Conservation (phyloP, 768 basidiomycete genomes). For the Leccinum ochraceum region DNA sequence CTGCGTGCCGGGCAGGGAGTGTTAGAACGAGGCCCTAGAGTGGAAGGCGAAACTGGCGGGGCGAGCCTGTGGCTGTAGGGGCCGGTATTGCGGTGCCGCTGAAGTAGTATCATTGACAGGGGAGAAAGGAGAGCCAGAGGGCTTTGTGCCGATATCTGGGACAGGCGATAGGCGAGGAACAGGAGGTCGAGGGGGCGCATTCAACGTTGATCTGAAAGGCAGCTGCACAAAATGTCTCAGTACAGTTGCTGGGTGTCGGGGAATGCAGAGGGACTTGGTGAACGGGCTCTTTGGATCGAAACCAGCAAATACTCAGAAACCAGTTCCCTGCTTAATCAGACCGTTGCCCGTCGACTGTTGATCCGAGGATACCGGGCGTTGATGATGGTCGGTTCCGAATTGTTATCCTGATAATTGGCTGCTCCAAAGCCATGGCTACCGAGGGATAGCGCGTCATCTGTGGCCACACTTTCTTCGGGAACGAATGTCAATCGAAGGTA, state of each 20-base stretch:
- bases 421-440: slow-evolving; percentile 34
- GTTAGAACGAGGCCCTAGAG: too few relatives aligned
- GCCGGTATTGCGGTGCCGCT: too few relatives aligned
- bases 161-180: too few relatives aligned
- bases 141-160: too few relatives aligned
- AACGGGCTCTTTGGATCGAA: slow-evolving; percentile 12
- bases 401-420: slow-evolving; percentile 22
- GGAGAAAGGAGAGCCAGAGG: too few relatives aligned
- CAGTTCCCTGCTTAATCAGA: slow-evolving; percentile 36
- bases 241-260: slow-evolving; percentile 10
- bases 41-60: too few relatives aligned
- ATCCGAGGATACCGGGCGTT: slow-evolving; percentile 7
- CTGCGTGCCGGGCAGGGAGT: too few relatives aligned
- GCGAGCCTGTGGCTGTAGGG: too few relatives aligned
- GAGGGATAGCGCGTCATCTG: slow-evolving; percentile 33
- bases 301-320: slow-evolving; percentile 33
- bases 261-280: slow-evolving; percentile 18
- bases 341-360: slow-evolving; percentile 19
- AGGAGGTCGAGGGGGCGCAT: slow-evolving; percentile 17
- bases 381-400: slow-evolving; percentile 30
- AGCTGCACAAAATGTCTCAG: slow-evolving; percentile 15
- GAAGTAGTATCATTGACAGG: too few relatives aligned
- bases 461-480: slow-evolving; percentile 35
- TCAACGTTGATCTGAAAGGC: slow-evolving; percentile 18
- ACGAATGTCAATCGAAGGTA: slow-evolving; percentile 1